Base-by-base conservation (phyloP, 805 yeast genomes). In the Yamadazyma olivae region DNA sequence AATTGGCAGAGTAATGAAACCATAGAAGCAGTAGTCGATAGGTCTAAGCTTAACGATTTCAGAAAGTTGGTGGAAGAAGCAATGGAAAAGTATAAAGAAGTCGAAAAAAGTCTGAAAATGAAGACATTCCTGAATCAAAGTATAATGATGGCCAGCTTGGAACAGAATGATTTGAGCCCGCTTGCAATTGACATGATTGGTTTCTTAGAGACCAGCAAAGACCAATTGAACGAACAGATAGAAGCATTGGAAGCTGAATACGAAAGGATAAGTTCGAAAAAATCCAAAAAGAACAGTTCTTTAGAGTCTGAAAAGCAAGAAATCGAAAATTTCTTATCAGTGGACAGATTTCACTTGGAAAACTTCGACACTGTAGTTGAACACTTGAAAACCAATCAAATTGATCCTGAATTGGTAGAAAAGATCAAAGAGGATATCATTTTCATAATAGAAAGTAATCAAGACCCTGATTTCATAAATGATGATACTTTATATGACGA, bases 61-160 rank as follows among this genome's bases (percentile, higher is more conserved):
- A 57, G 69, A 37, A 50, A 57, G 40, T 48, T 59, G 18, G 68
- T 68, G 17, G 73, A 67, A 36, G 71, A 64, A 43, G 70, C 72
- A 16, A 67, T 68, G 72, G 72, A 67, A 38, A 59, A 60, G 26
- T 68, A 64, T 40, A 68, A 67, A 40, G 71, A 63, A 17, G 72
- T 68, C 19, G 73, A 67, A 39, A 59, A 65, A 35, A 51, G 56
- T 31, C 59, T 68, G 6, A 68, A 67, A 43, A 60, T 67, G 62
- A 68, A 68, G 43, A 57, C 71, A 3, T 68, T 60, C 39, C 64
- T 71, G 4, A 68, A 68, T 45, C 73, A 67, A 39, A 62, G 70
- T 3, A 68, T 68, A 17, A 68, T 74, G 59, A 51, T 67, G 50
- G 70, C 72, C 1, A 54, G 69, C 5, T 43, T 59, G 37, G 60